Percentiles rank a stretch among this genome's conserved stretches.
Evolutionary conservation across 768 basidiomycete species (phyloP).

Genomic region (Agrocybe pediades): DNA sequence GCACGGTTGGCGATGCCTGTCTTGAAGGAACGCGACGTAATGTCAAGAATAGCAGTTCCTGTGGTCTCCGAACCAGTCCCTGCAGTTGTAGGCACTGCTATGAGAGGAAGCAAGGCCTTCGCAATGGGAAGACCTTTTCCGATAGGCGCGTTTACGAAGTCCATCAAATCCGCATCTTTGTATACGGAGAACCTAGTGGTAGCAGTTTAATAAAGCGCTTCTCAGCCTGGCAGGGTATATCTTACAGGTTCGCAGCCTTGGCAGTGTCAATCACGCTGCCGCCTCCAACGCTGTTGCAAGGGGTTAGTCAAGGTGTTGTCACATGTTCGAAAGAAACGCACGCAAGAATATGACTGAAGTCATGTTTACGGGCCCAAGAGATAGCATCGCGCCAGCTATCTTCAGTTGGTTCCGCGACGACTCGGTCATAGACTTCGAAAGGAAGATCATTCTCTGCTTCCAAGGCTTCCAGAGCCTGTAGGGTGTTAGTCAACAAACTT

Average conservation of each 20-base stretch:
- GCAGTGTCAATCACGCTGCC: constrained; percentile 96
- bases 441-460: constrained; percentile 74
- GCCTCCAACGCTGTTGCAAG: constrained; percentile 72
- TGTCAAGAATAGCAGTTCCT: constrained; percentile 91
- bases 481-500: not conserved
- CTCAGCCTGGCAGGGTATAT: no score
- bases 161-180: constrained; percentile 89
- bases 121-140: constrained; percentile 89
- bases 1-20: constrained; percentile 95
- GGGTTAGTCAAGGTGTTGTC: constrained; percentile 6
- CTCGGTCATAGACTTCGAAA: constrained; percentile 81
- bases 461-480: constrained; percentile 76
- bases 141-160: constrained; percentile 96
- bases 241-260: constrained; percentile 89
- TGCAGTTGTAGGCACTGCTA: constrained; percentile 74
- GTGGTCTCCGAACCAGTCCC: constrained; percentile 97
- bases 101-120: constrained; percentile 76
- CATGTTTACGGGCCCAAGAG: constrained; percentile 79
- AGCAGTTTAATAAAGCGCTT: no score
- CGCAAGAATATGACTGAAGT: constrained; percentile 95
- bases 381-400: constrained; percentile 89
- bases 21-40: constrained; percentile 91
- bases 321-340: constrained; percentile 34
- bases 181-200: constrained; percentile 88
- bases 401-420: constrained; percentile 91